Conservation (phyloP, 495 filamentous ascomycete species). For the Penicillium samsonianum region DNA sequence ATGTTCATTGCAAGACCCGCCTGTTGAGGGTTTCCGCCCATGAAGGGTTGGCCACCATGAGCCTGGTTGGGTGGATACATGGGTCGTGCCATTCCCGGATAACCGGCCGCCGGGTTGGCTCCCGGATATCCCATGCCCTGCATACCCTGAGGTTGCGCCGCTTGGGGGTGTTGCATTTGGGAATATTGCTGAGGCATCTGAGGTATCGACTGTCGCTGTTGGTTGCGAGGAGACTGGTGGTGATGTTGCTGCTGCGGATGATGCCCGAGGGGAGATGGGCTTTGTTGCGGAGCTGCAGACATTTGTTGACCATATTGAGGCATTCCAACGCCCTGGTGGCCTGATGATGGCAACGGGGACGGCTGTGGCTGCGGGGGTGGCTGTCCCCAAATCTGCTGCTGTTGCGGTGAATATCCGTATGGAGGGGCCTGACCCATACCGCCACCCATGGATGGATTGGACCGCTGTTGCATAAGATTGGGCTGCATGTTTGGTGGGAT, state of each 20-base stretch:
- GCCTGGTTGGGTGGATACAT: conserved; percentile 48
- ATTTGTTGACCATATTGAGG: conserved; percentile 49
- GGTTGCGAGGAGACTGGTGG: conserved; percentile 53
- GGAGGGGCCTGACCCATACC: conserved; percentile 41
- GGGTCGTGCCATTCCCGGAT: conserved; percentile 40
- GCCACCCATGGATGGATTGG: conserved; percentile 43
- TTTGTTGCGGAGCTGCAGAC: conserved; percentile 41
- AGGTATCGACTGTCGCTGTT: conserved; percentile 41
- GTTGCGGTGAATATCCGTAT: conserved; percentile 49
- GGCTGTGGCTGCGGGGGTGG: conserved; percentile 57
- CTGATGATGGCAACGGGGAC: conserved; percentile 45
- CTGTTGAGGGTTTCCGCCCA: conserved; percentile 43
- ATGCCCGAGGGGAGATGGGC: conserved; percentile 41
- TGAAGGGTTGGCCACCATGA: conserved; percentile 42
- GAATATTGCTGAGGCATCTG: conserved; percentile 47
- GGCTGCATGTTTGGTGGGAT: conserved; percentile 47
- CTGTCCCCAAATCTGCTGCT: conserved; percentile 55
- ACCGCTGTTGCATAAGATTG: conserved; percentile 49
- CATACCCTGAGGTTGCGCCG: conserved; percentile 62
- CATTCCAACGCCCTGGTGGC: conserved; percentile 44
- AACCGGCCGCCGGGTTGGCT: conserved; percentile 36
- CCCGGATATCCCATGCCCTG: conserved; percentile 46
- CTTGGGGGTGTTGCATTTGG: conserved; percentile 52
- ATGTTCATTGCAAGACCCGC: conserved; percentile 45
- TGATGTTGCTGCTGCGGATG: conserved; percentile 46